Conservation (phyloP, 495 filamentous ascomycete genomes). For the Saxophila tyrrhenica region DNA sequence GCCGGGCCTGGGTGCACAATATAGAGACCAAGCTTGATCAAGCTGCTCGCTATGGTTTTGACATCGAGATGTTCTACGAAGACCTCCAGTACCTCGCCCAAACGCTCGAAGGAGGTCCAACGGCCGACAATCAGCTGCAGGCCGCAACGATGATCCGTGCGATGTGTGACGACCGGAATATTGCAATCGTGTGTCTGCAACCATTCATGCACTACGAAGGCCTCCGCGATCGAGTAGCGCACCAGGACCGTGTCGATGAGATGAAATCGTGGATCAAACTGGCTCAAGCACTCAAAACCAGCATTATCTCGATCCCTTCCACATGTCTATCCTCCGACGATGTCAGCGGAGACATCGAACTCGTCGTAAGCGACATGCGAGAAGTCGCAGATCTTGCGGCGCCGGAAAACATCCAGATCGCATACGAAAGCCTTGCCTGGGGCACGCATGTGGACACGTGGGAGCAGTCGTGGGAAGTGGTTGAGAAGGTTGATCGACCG, state of each 20-base stretch:
- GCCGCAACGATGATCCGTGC: slow-evolving; percentile 46
- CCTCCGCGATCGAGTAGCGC: slow-evolving; percentile 50
- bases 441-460: slow-evolving; percentile 60
- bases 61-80: slow-evolving; percentile 71
- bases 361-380: slow-evolving; percentile 54
- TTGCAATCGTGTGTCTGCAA: slow-evolving; percentile 61
- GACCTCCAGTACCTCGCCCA: slow-evolving; percentile 56
- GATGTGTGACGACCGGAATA: slow-evolving; percentile 45
- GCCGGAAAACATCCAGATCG: slow-evolving; percentile 51
- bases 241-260: slow-evolving; percentile 48
- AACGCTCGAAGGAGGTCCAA: slow-evolving; percentile 17
- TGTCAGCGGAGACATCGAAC: slow-evolving; percentile 42
- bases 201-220: slow-evolving; percentile 76
- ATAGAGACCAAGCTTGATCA: slow-evolving; percentile 54
- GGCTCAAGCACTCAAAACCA: slow-evolving; percentile 50
- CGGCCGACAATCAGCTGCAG: slow-evolving; percentile 37
- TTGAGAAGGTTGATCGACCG: slow-evolving; percentile 48
- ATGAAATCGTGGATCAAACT: slow-evolving; percentile 59
- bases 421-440: slow-evolving; percentile 69
- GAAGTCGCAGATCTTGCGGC: slow-evolving; percentile 57
- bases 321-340: slow-evolving; percentile 52
- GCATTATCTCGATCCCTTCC: slow-evolving; percentile 63
- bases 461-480: slow-evolving; percentile 63
- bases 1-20: slow-evolving; percentile 50
- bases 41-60: slow-evolving; percentile 52